These are phyloP conservation scores for Copromyces sp. DNA, from an alignment of 495 filamentous ascomycete species.

Conservation along the genomic window DNA sequence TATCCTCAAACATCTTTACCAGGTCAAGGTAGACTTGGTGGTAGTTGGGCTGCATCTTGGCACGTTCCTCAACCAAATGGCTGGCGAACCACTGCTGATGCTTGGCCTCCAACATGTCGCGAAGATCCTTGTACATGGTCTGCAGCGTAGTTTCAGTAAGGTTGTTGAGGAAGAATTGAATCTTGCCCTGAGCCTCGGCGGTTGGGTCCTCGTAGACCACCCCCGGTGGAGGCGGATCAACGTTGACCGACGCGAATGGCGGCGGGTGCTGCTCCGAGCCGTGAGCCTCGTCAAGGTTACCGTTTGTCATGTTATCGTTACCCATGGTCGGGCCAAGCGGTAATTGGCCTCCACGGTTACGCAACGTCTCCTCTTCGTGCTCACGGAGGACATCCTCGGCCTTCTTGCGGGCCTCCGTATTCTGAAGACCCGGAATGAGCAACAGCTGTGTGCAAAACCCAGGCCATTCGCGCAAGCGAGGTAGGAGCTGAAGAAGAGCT, in stretches of 20 bases:
- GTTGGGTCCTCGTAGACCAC: conserved; percentile 67
- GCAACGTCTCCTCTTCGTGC: conserved; percentile 42
- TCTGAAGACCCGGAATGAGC: conserved; percentile 68
- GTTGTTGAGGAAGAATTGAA: conserved; percentile 94
- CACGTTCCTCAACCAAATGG: conserved; percentile 92
- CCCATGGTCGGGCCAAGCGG: conserved; percentile 6
- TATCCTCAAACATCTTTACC: conserved; percentile 70
- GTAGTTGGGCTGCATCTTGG: conserved; percentile 93
- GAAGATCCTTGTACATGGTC: conserved; percentile 68
- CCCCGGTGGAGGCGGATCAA: conserved; percentile 52
- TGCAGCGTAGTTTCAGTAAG: conserved; percentile 80
- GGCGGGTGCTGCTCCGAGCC: conserved; percentile 40
- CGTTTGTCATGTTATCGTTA: conserved; percentile 45
- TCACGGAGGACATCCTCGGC: conserved; percentile 70
- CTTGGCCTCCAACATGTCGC: conserved; percentile 61
- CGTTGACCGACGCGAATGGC: conserved; percentile 65
- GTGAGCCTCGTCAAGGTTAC: conserved; percentile 50
- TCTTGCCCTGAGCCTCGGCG: conserved; percentile 79
- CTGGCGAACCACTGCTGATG: conserved; percentile 94
- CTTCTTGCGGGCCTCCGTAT: conserved; percentile 72
- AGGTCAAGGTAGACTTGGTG: conserved; percentile 87
- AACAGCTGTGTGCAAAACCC: conserved; percentile 76
- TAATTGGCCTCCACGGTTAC: conserved; percentile 29
- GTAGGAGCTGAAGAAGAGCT: conserved; percentile 77
- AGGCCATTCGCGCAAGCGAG: conserved; percentile 82